Conservation (phyloP, 345 rosid genomes). For the Noccaea bulbosa region DNA sequence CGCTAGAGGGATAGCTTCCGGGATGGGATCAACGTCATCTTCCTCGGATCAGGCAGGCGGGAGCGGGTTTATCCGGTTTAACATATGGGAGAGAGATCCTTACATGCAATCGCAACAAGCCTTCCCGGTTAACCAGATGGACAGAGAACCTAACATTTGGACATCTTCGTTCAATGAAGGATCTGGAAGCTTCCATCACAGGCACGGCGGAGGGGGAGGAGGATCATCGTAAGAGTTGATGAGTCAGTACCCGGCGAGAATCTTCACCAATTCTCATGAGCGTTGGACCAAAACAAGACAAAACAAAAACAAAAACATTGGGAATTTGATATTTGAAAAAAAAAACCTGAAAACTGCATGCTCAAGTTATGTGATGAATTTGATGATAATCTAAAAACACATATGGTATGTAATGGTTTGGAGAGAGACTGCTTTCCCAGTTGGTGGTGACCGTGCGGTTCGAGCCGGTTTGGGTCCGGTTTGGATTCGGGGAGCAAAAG, state of each 20-base stretch:
- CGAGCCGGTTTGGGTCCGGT: constrained; percentile 33
- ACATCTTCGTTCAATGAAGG: constrained; percentile 66
- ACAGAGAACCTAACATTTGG: constrained; percentile 55
- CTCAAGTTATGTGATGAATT: constrained; percentile 61
- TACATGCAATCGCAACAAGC: constrained; percentile 44
- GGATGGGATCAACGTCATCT: constrained; percentile 62
- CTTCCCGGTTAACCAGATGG: constrained; percentile 61
- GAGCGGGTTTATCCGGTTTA: constrained; percentile 67
- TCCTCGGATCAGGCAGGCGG: constrained; percentile 72
- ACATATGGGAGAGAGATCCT: constrained; percentile 82
- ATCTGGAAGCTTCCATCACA: constrained; percentile 62
- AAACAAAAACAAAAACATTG: constrained; percentile 16
- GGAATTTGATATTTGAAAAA: constrained; percentile 41
- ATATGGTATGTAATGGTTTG: constrained; percentile 52
- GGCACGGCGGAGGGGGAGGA: constrained; percentile 63
- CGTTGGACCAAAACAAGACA: constrained; percentile 22
- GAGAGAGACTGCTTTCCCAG: constrained; percentile 30
- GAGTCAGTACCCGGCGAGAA: constrained; percentile 22
- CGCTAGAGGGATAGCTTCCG: constrained; percentile 55
- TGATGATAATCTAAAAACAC: constrained; percentile 37
- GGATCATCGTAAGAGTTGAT: constrained; percentile 56
- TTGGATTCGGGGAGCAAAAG: constrained; percentile 21
- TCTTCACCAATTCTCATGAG: constrained; percentile 33
- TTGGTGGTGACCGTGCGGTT: constrained; percentile 29
- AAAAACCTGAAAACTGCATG: constrained; percentile 41